A percentile compares a stretch with the other conserved stretches of the same genome.
Evolutionary conservation across 2,329 filamentous ascomycete genomes (phyloP).

Genomic region (Tolypocladium ovalisporum): DNA sequence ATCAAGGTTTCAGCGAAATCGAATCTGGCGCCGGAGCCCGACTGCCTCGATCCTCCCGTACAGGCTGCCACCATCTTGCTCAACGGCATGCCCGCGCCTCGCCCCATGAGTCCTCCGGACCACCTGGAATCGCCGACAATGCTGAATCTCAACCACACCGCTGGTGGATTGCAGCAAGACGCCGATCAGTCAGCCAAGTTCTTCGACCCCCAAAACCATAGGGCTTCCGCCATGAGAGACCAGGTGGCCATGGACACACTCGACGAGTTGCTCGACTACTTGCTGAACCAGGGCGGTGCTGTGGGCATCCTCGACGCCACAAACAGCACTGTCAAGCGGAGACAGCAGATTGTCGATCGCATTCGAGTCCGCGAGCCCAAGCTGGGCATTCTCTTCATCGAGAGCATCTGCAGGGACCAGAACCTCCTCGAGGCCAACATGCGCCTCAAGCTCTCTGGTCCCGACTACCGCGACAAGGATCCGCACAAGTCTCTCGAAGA

Average conservation of each 20-base stretch:
- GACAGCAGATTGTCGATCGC: conserved; percentile 72
- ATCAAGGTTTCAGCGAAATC: conserved; percentile 25
- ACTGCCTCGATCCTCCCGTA: conserved; percentile 31
- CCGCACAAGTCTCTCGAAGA: conserved; percentile 74
- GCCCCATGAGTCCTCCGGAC: conserved; percentile 13
- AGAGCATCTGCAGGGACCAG: conserved; percentile 83
- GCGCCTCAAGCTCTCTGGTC: conserved; percentile 89
- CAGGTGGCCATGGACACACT: conserved; percentile 87
- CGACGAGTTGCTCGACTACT: conserved; percentile 84
- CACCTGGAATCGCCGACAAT: conserved; percentile 24
- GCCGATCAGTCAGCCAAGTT: conserved; percentile 88
- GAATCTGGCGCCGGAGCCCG: conserved; percentile 21
- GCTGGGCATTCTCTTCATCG: conserved; percentile 86
- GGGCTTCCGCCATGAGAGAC: conserved; percentile 73
- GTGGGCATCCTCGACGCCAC: conserved; percentile 96
- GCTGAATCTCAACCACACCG: conserved; percentile 21
- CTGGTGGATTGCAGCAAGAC: conserved; percentile 20
- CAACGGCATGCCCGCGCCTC: conserved; percentile 35
- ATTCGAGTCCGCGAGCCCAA: conserved; percentile 76
- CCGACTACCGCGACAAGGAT: conserved; percentile 92
- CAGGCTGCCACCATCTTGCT: conserved; percentile 47
- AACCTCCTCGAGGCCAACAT: conserved; percentile 88
- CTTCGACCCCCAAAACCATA: conserved; percentile 82
- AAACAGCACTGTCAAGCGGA: conserved; percentile 83
- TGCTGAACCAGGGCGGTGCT: conserved; percentile 70